Evolutionary conservation across 148 eudicot species (phyloP), one percentile per base, ranked within the genome.

Genomic region (Salicornia ramosissima): DNA sequence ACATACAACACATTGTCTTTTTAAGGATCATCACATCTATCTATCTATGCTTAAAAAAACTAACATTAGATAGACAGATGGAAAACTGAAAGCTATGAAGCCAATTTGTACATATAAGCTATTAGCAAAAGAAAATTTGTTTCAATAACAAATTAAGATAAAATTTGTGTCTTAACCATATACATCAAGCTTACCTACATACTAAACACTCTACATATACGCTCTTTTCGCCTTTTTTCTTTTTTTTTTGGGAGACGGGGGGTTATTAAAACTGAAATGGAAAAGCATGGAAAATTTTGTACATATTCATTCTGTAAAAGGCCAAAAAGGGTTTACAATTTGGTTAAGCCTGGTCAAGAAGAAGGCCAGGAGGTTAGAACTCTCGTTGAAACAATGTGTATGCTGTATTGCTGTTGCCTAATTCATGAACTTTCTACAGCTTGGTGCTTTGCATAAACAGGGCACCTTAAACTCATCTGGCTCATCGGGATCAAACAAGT

Each of bases 401-500:
- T 77, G 80, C 42, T 64, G 33, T 51, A 51, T 60, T 77, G 80
- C 42, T 64, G 33, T 51, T 50, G 56, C 33, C 73, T 88, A 91
- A 81, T 91, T 91, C 98, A 94, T 94, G 87, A 87, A 94, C 83
- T 88, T 94, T 71, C 99, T 72, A 83, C 99, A 94, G 69, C 73
- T 85, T 64, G 92, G 96, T 75, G 97, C 88, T 86, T 85, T 86
- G 79, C 99, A 94, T 73, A 86, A 79, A 77, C 99, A 91, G 10
- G 97, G 97, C 61, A 90, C 99, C 75, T 87, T 90, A 76, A 81
- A 80, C 60, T 94, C 97, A 21, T 94, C 99, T 19, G 88, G 69
- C 80, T 94, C 99, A 36, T 94, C 96, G 0, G 99, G 93, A 83
- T 94, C 99, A 82, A 94, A 94, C 66, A 94, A 87, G 80, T 94